Percentiles rank a stretch among this genome's conserved stretches.
These are phyloP conservation scores for Orbilia ellipsospora DNA, from an alignment of 2,329 filamentous ascomycete species.

Conservation along the genomic window DNA sequence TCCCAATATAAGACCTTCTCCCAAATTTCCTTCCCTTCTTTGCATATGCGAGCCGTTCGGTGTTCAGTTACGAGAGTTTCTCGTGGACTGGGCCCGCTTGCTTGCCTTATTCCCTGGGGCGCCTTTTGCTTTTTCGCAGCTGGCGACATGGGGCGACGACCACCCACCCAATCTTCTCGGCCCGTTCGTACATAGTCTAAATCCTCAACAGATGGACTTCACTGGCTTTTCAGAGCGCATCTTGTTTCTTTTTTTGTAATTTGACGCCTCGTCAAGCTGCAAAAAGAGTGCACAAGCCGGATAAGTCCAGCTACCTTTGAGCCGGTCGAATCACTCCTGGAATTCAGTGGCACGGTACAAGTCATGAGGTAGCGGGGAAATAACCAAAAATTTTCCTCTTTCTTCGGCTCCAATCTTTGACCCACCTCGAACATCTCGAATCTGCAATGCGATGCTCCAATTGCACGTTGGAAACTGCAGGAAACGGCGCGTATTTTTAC, in stretches of 20 bases:
- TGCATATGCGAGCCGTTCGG: slow-evolving; percentile 49
- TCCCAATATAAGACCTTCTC: slow-evolving; percentile 9
- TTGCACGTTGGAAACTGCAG: slow-evolving; percentile 43
- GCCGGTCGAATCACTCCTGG: slow-evolving; percentile 45
- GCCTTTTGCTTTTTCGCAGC: slow-evolving; percentile 51
- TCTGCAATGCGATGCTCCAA: slow-evolving; percentile 51
- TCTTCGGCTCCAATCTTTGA: slow-evolving; percentile 50
- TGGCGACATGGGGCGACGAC: slow-evolving; percentile 45
- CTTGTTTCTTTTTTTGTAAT: slow-evolving; percentile 41
- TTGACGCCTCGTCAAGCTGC: slow-evolving; percentile 36
- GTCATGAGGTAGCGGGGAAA: slow-evolving; percentile 38
- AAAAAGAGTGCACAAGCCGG: slow-evolving; percentile 25
- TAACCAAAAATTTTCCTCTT: slow-evolving; percentile 10
- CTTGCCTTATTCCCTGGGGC: slow-evolving; percentile 23
- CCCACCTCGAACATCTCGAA: slow-evolving; percentile 46
- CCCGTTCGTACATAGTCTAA: slow-evolving; percentile 53
- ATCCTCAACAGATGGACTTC: slow-evolving; percentile 30
- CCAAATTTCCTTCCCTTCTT: slow-evolving; percentile 48
- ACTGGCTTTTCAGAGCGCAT: slow-evolving; percentile 17
- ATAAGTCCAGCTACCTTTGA: slow-evolving; percentile 49
- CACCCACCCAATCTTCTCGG: slow-evolving; percentile 55
- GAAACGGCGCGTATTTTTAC: slow-evolving; percentile 54
- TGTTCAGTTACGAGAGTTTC: slow-evolving; percentile 40
- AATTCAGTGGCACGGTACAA: slow-evolving; percentile 38
- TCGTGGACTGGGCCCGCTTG: slow-evolving; percentile 51